Percentiles rank a stretch among this genome's conserved stretches.
These are phyloP conservation scores for Xerocomus cyaneibrunnescens DNA, from an alignment of 1,284 basidiomycete species.

Conservation along the genomic window DNA sequence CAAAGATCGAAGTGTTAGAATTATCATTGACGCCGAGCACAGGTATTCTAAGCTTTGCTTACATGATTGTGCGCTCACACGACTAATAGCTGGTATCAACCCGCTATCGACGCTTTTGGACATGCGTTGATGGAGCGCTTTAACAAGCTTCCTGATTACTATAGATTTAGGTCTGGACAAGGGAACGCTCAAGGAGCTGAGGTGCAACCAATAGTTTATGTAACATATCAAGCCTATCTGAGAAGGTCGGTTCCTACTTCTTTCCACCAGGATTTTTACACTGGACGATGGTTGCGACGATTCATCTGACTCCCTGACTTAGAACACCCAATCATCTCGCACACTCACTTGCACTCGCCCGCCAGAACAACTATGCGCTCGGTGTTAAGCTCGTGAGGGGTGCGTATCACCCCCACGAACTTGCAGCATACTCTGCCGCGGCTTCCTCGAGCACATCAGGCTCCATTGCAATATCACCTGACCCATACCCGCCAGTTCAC, in stretches of 20 bases:
- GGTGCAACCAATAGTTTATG: conserved; percentile 70
- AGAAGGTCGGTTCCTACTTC: conserved; percentile 47
- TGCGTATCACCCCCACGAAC: conserved; percentile 86
- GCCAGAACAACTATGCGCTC: conserved; percentile 70
- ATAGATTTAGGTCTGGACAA: conserved; percentile 1
- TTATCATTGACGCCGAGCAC: conserved; percentile 85
- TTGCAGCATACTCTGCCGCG: conserved; percentile 46
- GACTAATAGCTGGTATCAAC: conserved; percentile 68
- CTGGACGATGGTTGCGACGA: no score
- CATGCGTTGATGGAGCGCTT: conserved; percentile 75
- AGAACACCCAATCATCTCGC: conserved; percentile 71
- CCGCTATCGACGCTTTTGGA: conserved; percentile 79
- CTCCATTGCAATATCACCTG: conserved; percentile 52
- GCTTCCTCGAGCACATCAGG: conserved; percentile 8
- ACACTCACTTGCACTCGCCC: conserved; percentile 69
- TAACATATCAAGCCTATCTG: conserved; percentile 86
- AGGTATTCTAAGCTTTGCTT: conserved; percentile 39
- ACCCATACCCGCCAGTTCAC: conserved; percentile 67
- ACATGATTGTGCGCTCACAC: neutral
- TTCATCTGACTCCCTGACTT: conserved; percentile 1
- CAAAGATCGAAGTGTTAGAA: conserved; percentile 54
- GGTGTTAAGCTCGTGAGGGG: conserved; percentile 96
- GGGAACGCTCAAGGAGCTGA: conserved; percentile 5
- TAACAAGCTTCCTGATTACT: conserved; percentile 51
- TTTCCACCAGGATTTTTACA: no score